These are phyloP conservation scores for Podospora didyma DNA, from an alignment of 495 filamentous ascomycete species.

Conservation along the genomic window DNA sequence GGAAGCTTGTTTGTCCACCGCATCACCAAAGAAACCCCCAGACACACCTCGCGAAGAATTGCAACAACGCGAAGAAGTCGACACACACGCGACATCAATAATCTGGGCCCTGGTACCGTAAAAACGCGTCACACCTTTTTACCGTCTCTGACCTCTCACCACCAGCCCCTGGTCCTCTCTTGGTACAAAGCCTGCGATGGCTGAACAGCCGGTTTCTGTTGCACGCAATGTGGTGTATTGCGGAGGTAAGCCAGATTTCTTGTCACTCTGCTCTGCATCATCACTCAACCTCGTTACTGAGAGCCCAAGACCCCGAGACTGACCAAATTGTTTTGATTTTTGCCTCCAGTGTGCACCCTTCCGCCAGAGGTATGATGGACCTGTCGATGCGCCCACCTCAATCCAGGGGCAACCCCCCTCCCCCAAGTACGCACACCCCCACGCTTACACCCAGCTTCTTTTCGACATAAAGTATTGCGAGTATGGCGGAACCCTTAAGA, in stretches of 20 bases:
- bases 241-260: slow-evolving; percentile 24
- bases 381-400: not conserved
- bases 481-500: slow-evolving; percentile 95
- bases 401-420: not conserved
- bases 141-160: too few relatives aligned
- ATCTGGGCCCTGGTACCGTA: too few relatives aligned
- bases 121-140: too few relatives aligned
- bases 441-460: not conserved
- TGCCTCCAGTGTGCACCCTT: slow-evolving; percentile 72
- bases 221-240: slow-evolving; percentile 29
- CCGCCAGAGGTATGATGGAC: slow-evolving; percentile 76
- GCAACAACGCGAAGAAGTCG: too few relatives aligned
- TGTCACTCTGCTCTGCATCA: slow-evolving; percentile 15
- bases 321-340: not conserved
- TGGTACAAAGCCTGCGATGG: not conserved
- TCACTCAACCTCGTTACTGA: not conserved
- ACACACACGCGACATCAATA: too few relatives aligned
- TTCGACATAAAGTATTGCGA: slow-evolving; percentile 84
- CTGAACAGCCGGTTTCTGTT: not conserved
- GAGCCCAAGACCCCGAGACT: not conserved
- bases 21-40: not conserved
- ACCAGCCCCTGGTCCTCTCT: not conserved
- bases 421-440: not conserved
- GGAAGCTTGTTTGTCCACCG: not conserved
- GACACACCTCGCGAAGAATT: not conserved